Conservation (phyloP, 352 stramenopile species). For the Pythium biforme region DNA sequence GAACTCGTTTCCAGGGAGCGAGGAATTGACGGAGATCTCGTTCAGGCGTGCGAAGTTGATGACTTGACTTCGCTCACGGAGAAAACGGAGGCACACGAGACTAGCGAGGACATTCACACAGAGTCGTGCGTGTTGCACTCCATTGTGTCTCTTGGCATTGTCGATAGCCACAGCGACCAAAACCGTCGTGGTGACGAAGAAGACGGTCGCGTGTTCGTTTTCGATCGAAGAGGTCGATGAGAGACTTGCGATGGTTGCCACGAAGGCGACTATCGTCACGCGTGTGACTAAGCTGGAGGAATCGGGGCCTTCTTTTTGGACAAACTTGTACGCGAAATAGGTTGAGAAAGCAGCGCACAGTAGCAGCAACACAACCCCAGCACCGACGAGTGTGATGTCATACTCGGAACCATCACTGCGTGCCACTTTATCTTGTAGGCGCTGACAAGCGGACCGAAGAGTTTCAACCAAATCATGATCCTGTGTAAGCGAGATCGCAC, state of each 20-base stretch:
- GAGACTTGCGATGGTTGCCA: constrained; percentile 60
- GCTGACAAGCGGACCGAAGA: constrained; percentile 34
- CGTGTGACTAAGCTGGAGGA: background rate
- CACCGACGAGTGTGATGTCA: constrained; percentile 37
- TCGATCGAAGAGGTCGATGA: constrained; percentile 87
- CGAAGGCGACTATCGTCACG: constrained; percentile 19
- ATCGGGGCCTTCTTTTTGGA: background rate
- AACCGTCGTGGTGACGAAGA: constrained; percentile 67
- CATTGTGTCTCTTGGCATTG: background rate
- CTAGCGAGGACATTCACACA: constrained; percentile 28
- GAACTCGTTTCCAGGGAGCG: constrained; percentile 63
- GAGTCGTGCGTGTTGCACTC: background rate
- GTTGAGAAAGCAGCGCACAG: constrained; percentile 22
- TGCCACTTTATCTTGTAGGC: constrained; percentile 48
- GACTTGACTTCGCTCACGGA: constrained; percentile 81
- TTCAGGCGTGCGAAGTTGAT: constrained; percentile 89
- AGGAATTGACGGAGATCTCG: constrained; percentile 42
- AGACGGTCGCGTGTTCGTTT: constrained; percentile 85
- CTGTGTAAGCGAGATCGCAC: background rate
- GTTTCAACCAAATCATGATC: constrained; percentile 9
- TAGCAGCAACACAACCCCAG: constrained; percentile 41
- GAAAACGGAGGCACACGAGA: constrained; percentile 48
- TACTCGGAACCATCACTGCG: constrained; percentile 82
- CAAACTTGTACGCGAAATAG: background rate
- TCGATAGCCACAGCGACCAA: constrained; percentile 32